A percentile compares a stretch with the other conserved stretches of the same genome.
Evolutionary conservation across 2,329 filamentous ascomycete species (phyloP).

Genomic region (Fusarium sp.): DNA sequence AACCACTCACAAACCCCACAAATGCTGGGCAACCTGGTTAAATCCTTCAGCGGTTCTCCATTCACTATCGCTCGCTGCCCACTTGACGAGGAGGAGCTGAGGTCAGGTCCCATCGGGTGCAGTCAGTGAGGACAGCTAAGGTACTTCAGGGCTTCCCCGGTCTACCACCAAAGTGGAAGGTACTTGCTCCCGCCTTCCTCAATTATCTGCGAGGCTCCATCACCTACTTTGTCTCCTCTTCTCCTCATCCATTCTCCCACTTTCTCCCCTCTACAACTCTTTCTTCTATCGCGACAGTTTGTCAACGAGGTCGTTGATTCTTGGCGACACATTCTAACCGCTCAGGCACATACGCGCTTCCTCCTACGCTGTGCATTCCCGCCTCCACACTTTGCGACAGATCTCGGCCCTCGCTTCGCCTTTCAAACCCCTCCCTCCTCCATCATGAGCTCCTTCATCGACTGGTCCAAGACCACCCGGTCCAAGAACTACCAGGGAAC

Average conservation of each 20-base stretch:
- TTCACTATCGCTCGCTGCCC: neutral
- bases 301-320: conserved; percentile 8
- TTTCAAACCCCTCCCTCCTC: conserved; percentile 22
- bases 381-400: conserved; percentile 23
- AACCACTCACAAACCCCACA: conserved; percentile 38
- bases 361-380: neutral
- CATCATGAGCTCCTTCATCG: conserved; percentile 56
- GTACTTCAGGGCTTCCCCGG: conserved; percentile 27
- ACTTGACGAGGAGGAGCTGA: conserved; percentile 5
- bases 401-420: conserved; percentile 14
- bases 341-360: conserved; percentile 8
- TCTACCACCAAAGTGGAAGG: conserved; percentile 45
- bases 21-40: conserved; percentile 13
- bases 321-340: conserved; percentile 15
- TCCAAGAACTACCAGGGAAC: conserved; percentile 70
- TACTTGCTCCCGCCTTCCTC: conserved; percentile 29
- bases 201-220: conserved; percentile 16
- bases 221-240: conserved; percentile 25
- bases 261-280: conserved; percentile 7
- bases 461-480: conserved; percentile 68
- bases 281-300: conserved; percentile 10
- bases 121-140: conserved; percentile 15
- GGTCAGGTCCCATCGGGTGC: too few species aligned
- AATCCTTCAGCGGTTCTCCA: neutral
- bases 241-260: conserved; percentile 8